Evolutionary conservation across 306 rosid species (phyloP).

Genomic region (Bauhinia variegata): DNA sequence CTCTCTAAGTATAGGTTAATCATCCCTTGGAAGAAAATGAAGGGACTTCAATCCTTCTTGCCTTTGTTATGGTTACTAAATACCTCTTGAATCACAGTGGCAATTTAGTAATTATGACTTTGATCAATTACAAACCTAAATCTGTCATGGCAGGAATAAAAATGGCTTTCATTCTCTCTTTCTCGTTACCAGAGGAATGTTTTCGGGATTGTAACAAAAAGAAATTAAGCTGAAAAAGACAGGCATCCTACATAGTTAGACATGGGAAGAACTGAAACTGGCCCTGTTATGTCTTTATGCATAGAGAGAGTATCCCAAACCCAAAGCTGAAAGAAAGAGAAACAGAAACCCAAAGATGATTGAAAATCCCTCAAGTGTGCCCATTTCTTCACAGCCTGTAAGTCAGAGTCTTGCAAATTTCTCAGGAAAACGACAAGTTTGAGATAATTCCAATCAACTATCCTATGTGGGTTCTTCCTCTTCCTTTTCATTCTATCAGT

Average conservation of each 20-base stretch:
- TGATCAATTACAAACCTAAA: constrained; percentile 25
- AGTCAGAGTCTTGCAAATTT: constrained; percentile 36
- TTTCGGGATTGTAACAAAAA: constrained; percentile 31
- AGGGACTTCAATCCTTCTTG: too few species aligned
- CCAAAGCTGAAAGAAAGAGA: constrained; percentile 28
- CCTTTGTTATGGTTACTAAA: too few species aligned
- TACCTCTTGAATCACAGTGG: constrained; percentile 14
- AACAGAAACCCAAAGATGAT: constrained; percentile 39
- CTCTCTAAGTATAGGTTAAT: too few species aligned
- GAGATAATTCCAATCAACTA: constrained; percentile 70
- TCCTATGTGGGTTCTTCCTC: constrained; percentile 70
- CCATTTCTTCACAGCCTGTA: constrained; percentile 88
- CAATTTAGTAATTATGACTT: constrained; percentile 15
- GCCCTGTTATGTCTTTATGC: constrained; percentile 20
- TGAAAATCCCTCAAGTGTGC: constrained; percentile 48
- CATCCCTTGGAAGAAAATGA: too few species aligned
- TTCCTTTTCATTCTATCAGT: background rate
- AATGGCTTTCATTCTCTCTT: constrained; percentile 23
- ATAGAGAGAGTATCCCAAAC: constrained; percentile 8
- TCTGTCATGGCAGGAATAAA: constrained; percentile 1
- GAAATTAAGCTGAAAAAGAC: constrained; percentile 33
- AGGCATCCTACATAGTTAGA: too few species aligned
- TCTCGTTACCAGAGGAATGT: constrained; percentile 48
- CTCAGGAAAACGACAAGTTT: constrained; percentile 59
- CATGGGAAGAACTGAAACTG: constrained; percentile 39